Base-by-base conservation (phyloP, 2,329 filamentous ascomycete genomes). In the Neonectria punicea region DNA sequence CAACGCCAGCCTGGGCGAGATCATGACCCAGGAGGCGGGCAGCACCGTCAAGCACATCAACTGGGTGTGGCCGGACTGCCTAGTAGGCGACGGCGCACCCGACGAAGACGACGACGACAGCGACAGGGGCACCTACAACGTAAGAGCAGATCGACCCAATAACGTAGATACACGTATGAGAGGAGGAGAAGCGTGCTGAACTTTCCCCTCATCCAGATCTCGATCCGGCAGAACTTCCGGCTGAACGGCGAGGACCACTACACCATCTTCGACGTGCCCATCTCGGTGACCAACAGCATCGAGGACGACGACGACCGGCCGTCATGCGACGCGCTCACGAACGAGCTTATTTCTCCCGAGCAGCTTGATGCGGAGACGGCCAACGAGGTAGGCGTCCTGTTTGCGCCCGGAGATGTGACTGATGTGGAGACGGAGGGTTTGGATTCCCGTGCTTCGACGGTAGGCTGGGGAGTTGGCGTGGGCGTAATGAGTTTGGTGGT, bases 21-120 rank as follows among this genome's bases (percentile, higher is more conserved):
- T 93, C 59, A 85, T 93, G 81, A 76, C 79, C 30, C 87, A 90
- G 67, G 90, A 93, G 73, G 78, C 84, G 1, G 86, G 86, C 4
- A 91, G 89, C 73, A 92, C 90, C 0, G 91, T 93, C 47, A 93
- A 93, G 75, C 90, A 93, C 74, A 84, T 92, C 66, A 89, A 90
- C 73, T 93, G 90, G 89, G 81, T 86, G 20, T 93, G 90, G 90
- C 90, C 91, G 0, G 85, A 86, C 63, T 93, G 90, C 70, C 81
- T 93, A 0, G 87, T 89, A 3, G 90, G 90, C 18, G 80, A 89
- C 54, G 88, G 87, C 3, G 76, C 84, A 68, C 81, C 84, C 28
- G 70, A 76, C 1, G 75, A 25, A 25, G 25, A 78, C 4, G 75
- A 78, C 0, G 36, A 80, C 0, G 36, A 80, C 61, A 87, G 84